Evolutionary conservation across 2,329 filamentous ascomycete genomes (phyloP).

Genomic region (Aspergillus sp.): DNA sequence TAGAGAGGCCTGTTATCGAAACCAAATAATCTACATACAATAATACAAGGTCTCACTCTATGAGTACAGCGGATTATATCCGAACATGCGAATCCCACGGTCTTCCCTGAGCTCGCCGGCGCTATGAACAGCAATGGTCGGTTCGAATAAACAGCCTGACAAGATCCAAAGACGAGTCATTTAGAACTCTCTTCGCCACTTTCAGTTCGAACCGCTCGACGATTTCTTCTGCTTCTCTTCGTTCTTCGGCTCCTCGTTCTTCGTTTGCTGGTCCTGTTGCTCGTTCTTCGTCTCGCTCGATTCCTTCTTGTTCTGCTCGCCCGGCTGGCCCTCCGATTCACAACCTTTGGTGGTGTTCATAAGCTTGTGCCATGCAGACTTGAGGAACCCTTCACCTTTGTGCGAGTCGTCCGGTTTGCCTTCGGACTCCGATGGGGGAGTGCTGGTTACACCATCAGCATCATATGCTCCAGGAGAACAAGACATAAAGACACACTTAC

Average conservation of each 20-base stretch:
- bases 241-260: too few species aligned
- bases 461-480: not conserved
- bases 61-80: constrained; percentile 2
- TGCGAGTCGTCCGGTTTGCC: constrained; percentile 41
- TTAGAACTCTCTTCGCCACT: constrained; percentile 13
- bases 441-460: constrained; percentile 6
- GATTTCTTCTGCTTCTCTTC: constrained; percentile 32
- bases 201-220: constrained; percentile 25
- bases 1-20: not conserved
- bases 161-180: constrained; percentile 12
- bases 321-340: constrained; percentile 18
- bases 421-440: constrained; percentile 14
- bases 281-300: constrained; percentile 14
- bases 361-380: constrained; percentile 84
- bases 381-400: constrained; percentile 81
- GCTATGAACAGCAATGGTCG: constrained; percentile 22
- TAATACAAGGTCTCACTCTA: not conserved
- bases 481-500: constrained; percentile 23
- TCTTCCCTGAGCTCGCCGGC: constrained; percentile 24
- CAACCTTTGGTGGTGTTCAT: constrained; percentile 54
- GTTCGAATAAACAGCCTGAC: constrained; percentile 18
- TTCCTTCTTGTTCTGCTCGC: constrained; percentile 21
- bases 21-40: constrained; percentile 1
- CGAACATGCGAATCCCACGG: constrained; percentile 7
- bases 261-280: too few species aligned